Base-by-base conservation (phyloP, 805 yeast genomes). In the Hanseniaspora lachancei region DNA sequence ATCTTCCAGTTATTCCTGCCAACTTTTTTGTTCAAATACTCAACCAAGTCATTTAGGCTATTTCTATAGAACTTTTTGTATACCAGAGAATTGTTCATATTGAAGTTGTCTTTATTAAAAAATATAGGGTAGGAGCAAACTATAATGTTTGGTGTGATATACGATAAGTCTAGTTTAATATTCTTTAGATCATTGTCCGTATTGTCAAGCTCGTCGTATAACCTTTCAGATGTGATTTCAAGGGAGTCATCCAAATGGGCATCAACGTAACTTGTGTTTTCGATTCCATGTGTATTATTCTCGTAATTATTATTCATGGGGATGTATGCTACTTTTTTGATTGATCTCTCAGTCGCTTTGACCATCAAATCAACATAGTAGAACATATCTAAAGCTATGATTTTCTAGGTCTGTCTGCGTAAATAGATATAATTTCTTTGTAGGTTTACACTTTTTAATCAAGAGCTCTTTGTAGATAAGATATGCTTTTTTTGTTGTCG, bases 71-170 rank as follows among this genome's bases (percentile, higher is more conserved):
- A 62, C 9, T 71, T 62, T 55, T 74, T 71, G 3, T 76, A 69
- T 34, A 36, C 23, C 49, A 51, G 29, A 9, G 49, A 36, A 15
- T 18, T 36, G 32, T 51, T 51, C 27, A 12, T 18, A 15, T 13
- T 4, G 2, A 23, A 8, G 20, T 51, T 51, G n/a, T 36, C 29
- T n/a, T 43, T 23, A 23, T 16, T 23, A 36, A 51, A 51, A 15
- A 10, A 43, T 0, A 82, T 77, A 0, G 96, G 96, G 61, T 82
- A 86, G 0, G 96, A 81, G 48, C 86, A 77, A 3, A 85, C 95
- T 21, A 86, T 76, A 16, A 89, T 57, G 57, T 77, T 75, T 0
- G 80, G 75, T 0, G 83, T 75, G 32, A 89, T 75, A 60, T 84
- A 83, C 0, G 89, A 76, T 40, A 88, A 68, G 63, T 89, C 95